A percentile compares a stretch with the other conserved stretches of the same genome.
These are phyloP conservation scores for Moesziomyces sp. DNA, from an alignment of 1,284 basidiomycete species.

Conservation along the genomic window DNA sequence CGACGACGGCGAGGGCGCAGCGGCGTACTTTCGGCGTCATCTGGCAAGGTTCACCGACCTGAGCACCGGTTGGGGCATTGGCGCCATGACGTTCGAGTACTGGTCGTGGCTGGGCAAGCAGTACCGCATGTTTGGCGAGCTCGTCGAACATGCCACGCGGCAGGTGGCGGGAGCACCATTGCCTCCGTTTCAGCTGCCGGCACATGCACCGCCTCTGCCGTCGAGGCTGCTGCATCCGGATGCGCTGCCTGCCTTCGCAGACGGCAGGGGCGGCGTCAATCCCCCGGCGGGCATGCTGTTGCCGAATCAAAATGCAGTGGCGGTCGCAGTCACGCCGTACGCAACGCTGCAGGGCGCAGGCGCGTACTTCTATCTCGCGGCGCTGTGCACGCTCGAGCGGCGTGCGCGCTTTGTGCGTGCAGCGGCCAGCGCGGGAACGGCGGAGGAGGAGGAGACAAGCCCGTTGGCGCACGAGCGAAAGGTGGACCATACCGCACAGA, in stretches of 20 bases:
- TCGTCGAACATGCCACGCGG: conserved; percentile 46
- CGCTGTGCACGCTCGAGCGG: conserved; percentile 58
- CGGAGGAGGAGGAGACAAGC: conserved; percentile 9
- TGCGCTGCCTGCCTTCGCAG: conserved; percentile 20
- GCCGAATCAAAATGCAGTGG: conserved; percentile 41
- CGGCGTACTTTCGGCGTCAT: conserved; percentile 81
- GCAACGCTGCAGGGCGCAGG: conserved; percentile 31
- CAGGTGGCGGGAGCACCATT: conserved; percentile 23
- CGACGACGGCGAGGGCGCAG: conserved; percentile 77
- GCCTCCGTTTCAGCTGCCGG: conserved; percentile 33
- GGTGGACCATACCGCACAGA: conserved; percentile 50
- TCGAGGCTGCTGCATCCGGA: conserved; percentile 44
- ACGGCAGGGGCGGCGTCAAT: conserved; percentile 13
- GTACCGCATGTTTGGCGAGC: conserved; percentile 68
- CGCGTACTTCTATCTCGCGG: conserved; percentile 57
- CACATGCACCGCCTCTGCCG: conserved; percentile 51
- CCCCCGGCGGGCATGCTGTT: conserved; percentile 36
- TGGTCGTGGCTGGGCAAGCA: conserved; percentile 96
- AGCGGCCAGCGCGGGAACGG: conserved; percentile 2
- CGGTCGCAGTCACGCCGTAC: conserved; percentile 19
- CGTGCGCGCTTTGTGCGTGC: conserved; percentile 32
- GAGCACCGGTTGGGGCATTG: conserved; percentile 92
- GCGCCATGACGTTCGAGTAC: conserved; percentile 94
- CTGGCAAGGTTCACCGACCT: conserved; percentile 86
- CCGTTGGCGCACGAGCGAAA: conserved; percentile 54